phyloP scores from a whole-genome alignment of 31 red algal species.

The Porphyra umbilicalis region DNA sequence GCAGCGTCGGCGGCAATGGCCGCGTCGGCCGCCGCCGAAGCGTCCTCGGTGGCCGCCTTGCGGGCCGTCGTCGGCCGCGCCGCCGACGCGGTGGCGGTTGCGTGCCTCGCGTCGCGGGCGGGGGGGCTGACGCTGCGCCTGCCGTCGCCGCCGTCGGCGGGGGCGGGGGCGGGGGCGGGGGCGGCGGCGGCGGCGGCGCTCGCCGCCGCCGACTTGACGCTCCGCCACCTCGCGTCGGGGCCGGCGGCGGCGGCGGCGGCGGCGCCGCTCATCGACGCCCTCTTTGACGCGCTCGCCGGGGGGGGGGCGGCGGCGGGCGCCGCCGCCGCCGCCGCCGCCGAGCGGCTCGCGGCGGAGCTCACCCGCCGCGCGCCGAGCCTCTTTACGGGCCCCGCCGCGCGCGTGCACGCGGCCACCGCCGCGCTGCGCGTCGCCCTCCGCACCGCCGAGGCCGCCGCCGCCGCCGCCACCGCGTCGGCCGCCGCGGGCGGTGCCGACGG shows the following conservation, averaged over 20 bases:
- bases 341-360: not conserved
- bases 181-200: not conserved
- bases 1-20: not conserved
- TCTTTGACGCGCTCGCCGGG: not conserved
- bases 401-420: not conserved
- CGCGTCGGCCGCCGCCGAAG: not conserved
- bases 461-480: not conserved
- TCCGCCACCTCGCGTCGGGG: not conserved
- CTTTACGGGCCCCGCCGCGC: not conserved
- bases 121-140: not conserved
- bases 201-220: not conserved
- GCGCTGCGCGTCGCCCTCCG: not conserved
- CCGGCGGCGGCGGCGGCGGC: not conserved
- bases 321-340: not conserved
- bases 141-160: no score
- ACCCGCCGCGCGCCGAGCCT: not conserved
- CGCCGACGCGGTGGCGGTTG: not conserved
- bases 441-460: not conserved
- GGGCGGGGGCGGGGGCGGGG: not conserved
- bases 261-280: not conserved
- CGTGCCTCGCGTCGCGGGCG: not conserved
- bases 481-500: not conserved
- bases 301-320: not conserved
- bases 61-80: conserved; percentile 1
- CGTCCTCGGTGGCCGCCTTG: conserved; percentile 6